A percentile compares a stretch with the other conserved stretches of the same genome.
These are phyloP conservation scores for Peronospora belbahrii DNA, from an alignment of 352 stramenopile genomes.

Conservation along the genomic window DNA sequence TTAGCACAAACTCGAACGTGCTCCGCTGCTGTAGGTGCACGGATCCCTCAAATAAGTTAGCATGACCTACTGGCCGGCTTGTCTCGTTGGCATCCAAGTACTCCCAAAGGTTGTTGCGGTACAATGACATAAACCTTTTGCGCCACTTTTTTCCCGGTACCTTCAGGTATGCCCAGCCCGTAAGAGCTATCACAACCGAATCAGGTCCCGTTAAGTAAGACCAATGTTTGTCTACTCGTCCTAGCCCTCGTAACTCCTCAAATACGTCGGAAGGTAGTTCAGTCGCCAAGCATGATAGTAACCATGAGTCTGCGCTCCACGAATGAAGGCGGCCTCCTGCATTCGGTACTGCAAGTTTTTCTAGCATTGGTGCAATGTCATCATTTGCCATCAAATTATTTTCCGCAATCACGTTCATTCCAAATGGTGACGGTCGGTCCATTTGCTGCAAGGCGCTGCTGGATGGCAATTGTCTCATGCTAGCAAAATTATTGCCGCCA, in stretches of 20 bases:
- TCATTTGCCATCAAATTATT: conserved; percentile 37
- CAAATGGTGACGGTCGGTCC: conserved; percentile 43
- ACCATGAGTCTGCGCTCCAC: conserved; percentile 55
- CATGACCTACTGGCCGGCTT: conserved; percentile 60
- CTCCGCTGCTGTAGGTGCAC: conserved; percentile 48
- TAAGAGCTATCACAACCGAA: conserved; percentile 18
- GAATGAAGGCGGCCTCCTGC: conserved; percentile 17
- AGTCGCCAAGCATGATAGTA: conserved; percentile 57
- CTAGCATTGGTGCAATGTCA: conserved; percentile 34
- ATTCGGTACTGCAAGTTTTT: conserved; percentile 22
- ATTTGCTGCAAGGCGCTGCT: conserved; percentile 22
- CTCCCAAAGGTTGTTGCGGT: conserved; percentile 70
- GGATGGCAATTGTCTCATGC: conserved; percentile 29
- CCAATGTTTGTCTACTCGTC: conserved; percentile 19
- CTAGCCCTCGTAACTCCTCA: conserved; percentile 31
- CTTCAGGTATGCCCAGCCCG: conserved; percentile 57
- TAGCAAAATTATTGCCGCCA: conserved; percentile 43
- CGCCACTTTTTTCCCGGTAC: conserved; percentile 55
- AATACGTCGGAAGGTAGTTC: conserved; percentile 58
- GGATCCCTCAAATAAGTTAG: conserved; percentile 64
- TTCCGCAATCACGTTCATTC: conserved; percentile 68
- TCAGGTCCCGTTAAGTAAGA: conserved; percentile 10
- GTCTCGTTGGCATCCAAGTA: conserved; percentile 56
- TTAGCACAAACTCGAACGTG: conserved; percentile 43
- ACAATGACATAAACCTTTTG: conserved; percentile 59